Base-by-base conservation (phyloP, 208 protist species). In the Trypanosoma congolense region DNA sequence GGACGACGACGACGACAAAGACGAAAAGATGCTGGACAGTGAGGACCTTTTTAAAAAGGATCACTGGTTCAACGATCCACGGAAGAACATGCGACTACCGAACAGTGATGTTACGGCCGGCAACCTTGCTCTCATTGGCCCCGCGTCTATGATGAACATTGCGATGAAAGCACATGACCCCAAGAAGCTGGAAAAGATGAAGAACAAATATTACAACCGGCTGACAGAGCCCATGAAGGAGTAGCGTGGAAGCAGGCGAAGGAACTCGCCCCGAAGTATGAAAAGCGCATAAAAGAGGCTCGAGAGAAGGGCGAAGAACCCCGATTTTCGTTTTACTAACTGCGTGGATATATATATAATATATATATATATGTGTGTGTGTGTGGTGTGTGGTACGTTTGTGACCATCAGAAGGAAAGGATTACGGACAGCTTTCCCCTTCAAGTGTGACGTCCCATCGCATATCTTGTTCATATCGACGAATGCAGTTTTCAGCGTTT, bases 21-120 rank as follows among this genome's bases (percentile, higher is more conserved):
- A 65, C 31, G 53, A 59, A 14, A 83, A 86, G 56, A 65, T 92
- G 30, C 65, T 89, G 21, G 83, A 92, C 52, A 90, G 74, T 51
- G 83, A 92, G 36, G 83, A 92, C 45, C 66, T 91, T n/a, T 73
- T 95, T 30, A 91, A 88, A 58, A 90, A 86, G 51, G 88, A 95
- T 64, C 75, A 66, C 31, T 95, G 88, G 84, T 95, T 78, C 67
- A 86, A 73, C 52, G 88, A 95, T 65, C 81, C 81, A 36, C 68
- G 75, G 45, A 92, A 87, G 70, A 95, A 95, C 54, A 68, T 78
- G 2, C 56, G 65, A 16, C 76, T 95, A 25, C 83, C 83, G 2
- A 88, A 87, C 65, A 87, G 76, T 64, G 80, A 92, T 65, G 72
- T 92, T 52, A 88, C 80, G 19, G 73, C 75, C 6, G 82, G 88